Percentiles rank a stretch among this genome's conserved stretches.
These are phyloP conservation scores for Groenewaldozyma auringiensis DNA, from an alignment of 1,139 yeast genomes.

Conservation along the genomic window DNA sequence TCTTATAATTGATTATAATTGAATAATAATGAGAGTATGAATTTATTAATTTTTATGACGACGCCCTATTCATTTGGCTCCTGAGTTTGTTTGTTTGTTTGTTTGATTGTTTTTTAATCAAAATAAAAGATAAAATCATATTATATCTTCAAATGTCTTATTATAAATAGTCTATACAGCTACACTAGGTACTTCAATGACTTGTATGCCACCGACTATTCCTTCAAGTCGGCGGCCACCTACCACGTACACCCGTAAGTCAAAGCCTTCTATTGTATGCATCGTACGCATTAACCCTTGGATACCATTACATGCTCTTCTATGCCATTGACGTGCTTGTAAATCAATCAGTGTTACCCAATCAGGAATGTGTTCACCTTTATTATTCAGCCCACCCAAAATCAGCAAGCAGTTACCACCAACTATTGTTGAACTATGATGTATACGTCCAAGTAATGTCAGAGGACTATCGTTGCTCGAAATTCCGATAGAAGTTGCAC, in stretches of 20 bases:
- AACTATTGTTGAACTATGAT: not conserved
- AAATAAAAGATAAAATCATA: not conserved
- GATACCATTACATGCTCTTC: not conserved
- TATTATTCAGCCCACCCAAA: not conserved
- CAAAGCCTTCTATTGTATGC: not conserved
- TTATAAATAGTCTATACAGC: not conserved
- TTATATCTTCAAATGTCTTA: too few species aligned
- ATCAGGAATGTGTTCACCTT: not conserved
- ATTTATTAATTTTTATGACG: too few species aligned
- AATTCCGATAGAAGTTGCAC: not conserved
- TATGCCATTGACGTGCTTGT: not conserved
- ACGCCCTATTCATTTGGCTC: too few species aligned
- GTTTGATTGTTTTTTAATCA: too few species aligned
- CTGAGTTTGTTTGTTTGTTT: too few species aligned
- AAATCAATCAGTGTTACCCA: not conserved
- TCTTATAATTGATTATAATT: not conserved
- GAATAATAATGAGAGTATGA: not conserved
- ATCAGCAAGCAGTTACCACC: not conserved
- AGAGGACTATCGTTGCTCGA: not conserved
- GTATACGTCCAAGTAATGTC: not conserved
- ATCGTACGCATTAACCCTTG: not conserved
- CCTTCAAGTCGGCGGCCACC: conserved; percentile 1
- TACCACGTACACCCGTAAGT: not conserved
- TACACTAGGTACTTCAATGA: conserved; percentile 1
- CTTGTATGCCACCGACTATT: conserved; percentile 1